Percentiles rank a stretch among this genome's conserved stretches.
These are phyloP conservation scores for Aspergillus bridgeri DNA, from an alignment of 495 filamentous ascomycete genomes.

Conservation along the genomic window DNA sequence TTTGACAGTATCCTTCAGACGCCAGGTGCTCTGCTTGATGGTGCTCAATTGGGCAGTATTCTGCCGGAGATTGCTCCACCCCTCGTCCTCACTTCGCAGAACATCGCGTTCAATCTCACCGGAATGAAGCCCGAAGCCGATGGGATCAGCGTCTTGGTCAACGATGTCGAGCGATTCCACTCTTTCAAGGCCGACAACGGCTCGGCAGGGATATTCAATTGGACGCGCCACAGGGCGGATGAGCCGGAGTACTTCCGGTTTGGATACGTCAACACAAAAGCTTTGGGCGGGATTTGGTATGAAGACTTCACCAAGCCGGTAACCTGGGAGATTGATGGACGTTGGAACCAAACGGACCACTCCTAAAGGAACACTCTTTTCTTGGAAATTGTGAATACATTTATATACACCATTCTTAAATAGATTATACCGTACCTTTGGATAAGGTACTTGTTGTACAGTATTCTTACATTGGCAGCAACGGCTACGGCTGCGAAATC, in stretches of 20 bases:
- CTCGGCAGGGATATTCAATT: constrained; percentile 41
- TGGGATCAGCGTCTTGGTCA: constrained; percentile 55
- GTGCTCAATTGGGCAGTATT: constrained; percentile 43
- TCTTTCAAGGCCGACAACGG: constrained; percentile 39
- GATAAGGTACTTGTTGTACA: not conserved
- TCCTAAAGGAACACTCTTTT: not conserved
- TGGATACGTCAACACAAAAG: constrained; percentile 58
- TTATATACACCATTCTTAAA: not conserved
- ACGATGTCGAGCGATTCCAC: constrained; percentile 55
- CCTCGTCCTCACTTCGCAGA: constrained; percentile 28
- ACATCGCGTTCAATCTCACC: constrained; percentile 48
- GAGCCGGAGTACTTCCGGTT: constrained; percentile 77
- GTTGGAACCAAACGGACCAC: constrained; percentile 13
- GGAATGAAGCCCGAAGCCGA: constrained; percentile 38
- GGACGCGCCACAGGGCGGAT: constrained; percentile 38
- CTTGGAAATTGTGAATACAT: not conserved
- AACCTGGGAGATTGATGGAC: constrained; percentile 58
- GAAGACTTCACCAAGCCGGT: constrained; percentile 80
- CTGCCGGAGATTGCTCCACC: constrained; percentile 43
- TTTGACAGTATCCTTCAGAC: constrained; percentile 62
- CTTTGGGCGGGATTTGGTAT: constrained; percentile 51
- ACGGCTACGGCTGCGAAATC: not conserved
- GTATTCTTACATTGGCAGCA: not conserved
- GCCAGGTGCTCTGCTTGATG: constrained; percentile 47
- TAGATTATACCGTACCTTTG: not conserved